These are phyloP conservation scores for Apiospora phragmitis DNA, from an alignment of 2,329 filamentous ascomycete species.

Conservation along the genomic window DNA sequence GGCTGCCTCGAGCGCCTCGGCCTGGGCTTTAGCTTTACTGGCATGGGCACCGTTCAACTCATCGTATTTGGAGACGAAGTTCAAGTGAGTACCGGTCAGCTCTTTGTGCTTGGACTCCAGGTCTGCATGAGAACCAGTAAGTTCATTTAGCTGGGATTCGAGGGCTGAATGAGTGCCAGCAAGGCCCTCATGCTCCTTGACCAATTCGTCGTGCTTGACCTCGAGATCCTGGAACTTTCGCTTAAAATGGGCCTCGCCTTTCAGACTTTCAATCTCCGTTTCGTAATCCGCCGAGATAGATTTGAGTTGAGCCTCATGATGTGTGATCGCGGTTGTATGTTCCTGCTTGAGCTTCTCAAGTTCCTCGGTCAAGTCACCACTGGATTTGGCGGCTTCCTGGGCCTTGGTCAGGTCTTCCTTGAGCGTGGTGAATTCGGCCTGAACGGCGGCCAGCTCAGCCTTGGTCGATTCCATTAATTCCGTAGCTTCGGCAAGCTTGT, in stretches of 20 bases:
- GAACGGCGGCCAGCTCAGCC: constrained; percentile 47
- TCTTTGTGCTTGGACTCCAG: constrained; percentile 18
- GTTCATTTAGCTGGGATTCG: constrained; percentile 9
- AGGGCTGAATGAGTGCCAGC: constrained; percentile 23
- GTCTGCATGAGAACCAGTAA: constrained; percentile 12
- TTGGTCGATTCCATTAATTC: constrained; percentile 33
- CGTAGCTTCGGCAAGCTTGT: constrained; percentile 32
- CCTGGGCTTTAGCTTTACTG: constrained; percentile 39
- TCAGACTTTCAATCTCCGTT: constrained; percentile 64
- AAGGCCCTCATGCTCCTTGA: constrained; percentile 29
- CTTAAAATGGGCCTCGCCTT: constrained; percentile 64
- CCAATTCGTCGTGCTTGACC: constrained; percentile 51
- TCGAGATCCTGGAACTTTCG: constrained; percentile 64
- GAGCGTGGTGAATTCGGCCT: constrained; percentile 35
- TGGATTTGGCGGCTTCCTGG: constrained; percentile 48
- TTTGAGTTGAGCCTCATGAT: constrained; percentile 59
- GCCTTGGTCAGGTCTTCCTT: constrained; percentile 43
- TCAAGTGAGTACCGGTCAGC: constrained; percentile 25
- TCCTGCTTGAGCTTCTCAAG: constrained; percentile 52
- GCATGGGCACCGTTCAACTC: constrained; percentile 15
- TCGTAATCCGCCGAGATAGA: constrained; percentile 62
- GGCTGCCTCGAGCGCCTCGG: constrained; percentile 21
- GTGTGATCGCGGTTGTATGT: constrained; percentile 39
- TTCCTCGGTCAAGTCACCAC: constrained; percentile 25
- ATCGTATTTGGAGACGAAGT: constrained; percentile 14